A percentile compares a stretch with the other conserved stretches of the same genome.
Conservation (phyloP, 192 early-diverging fungal species). For the Coemansia sp. region DNA sequence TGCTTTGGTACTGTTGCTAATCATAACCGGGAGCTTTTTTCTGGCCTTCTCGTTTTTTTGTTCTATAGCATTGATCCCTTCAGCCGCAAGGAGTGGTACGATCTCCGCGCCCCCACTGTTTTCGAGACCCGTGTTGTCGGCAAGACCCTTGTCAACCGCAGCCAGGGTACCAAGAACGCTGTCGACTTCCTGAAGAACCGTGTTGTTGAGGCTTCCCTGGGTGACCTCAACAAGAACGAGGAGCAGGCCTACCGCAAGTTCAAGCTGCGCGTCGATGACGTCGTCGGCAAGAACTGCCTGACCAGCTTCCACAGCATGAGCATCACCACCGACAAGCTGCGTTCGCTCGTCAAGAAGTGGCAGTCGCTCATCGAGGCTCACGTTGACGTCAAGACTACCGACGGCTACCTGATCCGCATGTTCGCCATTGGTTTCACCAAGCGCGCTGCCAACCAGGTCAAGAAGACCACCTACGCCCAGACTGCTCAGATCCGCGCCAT, state of each 20-base stretch:
- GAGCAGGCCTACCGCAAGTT: slow-evolving; percentile 97
- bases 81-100: slow-evolving; percentile 99
- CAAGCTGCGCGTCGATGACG: slow-evolving; percentile 95
- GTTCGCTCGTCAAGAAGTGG: slow-evolving; percentile 99
- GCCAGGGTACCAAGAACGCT: slow-evolving; percentile 97
- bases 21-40: not conserved
- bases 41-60: slow-evolving; percentile 4
- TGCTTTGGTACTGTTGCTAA: too few relatives aligned
- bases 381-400: slow-evolving; percentile 99
- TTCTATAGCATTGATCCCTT: slow-evolving; percentile 86
- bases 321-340: slow-evolving; percentile 99
- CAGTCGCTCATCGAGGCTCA: slow-evolving; percentile 97
- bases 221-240: slow-evolving; percentile 90
- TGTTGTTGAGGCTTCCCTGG: slow-evolving; percentile 95
- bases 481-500: slow-evolving; percentile 95
- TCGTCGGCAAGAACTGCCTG: slow-evolving; percentile 97
- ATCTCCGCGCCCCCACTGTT: slow-evolving; percentile 96
- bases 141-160: slow-evolving; percentile 99
- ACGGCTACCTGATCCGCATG: slow-evolving; percentile 98
- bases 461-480: slow-evolving; percentile 98
- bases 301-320: slow-evolving; percentile 99
- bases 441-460: slow-evolving; percentile 89
- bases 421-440: slow-evolving; percentile 98
- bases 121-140: slow-evolving; percentile 94
- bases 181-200: slow-evolving; percentile 96